Percentiles rank a stretch among this genome's conserved stretches.
Evolutionary conservation across 345 rosid species (phyloP).

Genomic region (Brassica carinata): DNA sequence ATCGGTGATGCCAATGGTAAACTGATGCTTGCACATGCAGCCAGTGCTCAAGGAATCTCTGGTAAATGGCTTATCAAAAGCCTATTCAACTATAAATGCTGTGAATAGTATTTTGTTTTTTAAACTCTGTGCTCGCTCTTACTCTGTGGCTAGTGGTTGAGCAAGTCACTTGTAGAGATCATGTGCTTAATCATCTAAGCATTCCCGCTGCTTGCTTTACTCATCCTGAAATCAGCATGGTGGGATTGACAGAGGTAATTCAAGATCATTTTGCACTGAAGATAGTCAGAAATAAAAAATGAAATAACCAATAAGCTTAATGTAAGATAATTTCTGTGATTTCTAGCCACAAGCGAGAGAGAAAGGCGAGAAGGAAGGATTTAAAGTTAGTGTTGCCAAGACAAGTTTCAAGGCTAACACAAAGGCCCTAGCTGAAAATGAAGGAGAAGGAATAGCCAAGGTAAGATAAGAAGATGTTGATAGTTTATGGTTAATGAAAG

Average conservation of each 20-base stretch:
- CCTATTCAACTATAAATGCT: not conserved
- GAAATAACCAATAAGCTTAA: not conserved
- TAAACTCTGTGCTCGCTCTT: slow-evolving; percentile 25
- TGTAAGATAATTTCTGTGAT: slow-evolving; percentile 1
- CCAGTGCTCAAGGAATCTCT: slow-evolving; percentile 99
- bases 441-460: slow-evolving; percentile 99
- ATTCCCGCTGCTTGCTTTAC: slow-evolving; percentile 99
- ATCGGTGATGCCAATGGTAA: slow-evolving; percentile 98
- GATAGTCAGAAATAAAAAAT: not conserved
- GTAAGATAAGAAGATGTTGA: slow-evolving; percentile 39
- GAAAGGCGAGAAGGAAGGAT: slow-evolving; percentile 88
- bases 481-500: slow-evolving; percentile 17
- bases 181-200: slow-evolving; percentile 88
- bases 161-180: slow-evolving; percentile 90
- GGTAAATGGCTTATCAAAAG: slow-evolving; percentile 44
- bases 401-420: slow-evolving; percentile 99
- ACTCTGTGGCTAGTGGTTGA: slow-evolving; percentile 73
- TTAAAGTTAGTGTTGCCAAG: slow-evolving; percentile 81
- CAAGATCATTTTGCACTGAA: not conserved
- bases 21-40: slow-evolving; percentile 99
- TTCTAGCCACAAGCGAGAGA: slow-evolving; percentile 97
- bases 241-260: slow-evolving; percentile 93
- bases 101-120: not conserved
- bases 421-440: slow-evolving; percentile 96
- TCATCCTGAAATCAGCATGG: slow-evolving; percentile 99